Base-by-base conservation (phyloP, 768 basidiomycete species). In the Pleurotus tuoliensis region DNA sequence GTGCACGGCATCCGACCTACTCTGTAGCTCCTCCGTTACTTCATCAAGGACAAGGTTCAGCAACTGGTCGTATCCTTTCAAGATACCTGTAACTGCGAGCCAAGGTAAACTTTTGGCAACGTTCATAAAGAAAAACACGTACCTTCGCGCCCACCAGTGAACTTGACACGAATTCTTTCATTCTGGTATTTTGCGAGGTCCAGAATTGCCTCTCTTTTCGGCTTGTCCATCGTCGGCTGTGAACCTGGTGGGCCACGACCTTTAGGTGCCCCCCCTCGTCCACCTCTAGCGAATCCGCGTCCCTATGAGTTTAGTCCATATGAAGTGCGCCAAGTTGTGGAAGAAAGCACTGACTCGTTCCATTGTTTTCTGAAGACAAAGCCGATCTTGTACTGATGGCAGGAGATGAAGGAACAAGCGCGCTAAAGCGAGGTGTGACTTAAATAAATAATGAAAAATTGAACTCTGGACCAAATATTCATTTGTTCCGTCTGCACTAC, bases 111-210 rank as follows among this genome's bases (percentile, higher is more conserved):
- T 30, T 13, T 47, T 18, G 24, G 30, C 34, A 13, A 51, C 24
- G 20, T n/a, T 38, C 9, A 50, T n/a, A 18, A 37, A 55, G 30
- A 34, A 11, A 39, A 7, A 13, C 55, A 27, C 58, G 39, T 59
- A 92, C 95, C 94, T 82, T 99, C 94, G 40, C 97, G 77, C 39
- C 96, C 96, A 44, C 97, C 97, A n/a, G 93, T 93, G 67, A 99
- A 98, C 72, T 97, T 98, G 66, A 98, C 94, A 56, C 93, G 76
- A 67, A 99, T 92, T 59, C 85, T 82, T 71, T 94, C 87, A 70
- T 96, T 91, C 52, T 90, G 89, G 64, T 97, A 98, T 71, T 96
- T 95, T 48, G 90, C 85, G 30, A 98, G 85, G 70, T 98, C 94
- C 30, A 98, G 84, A 71, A 98, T 98, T 25, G 93, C 92, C 71